Evolutionary conservation across 768 basidiomycete species (phyloP), one percentile per base, ranked within the genome.

Genomic region (Suillus cothurnatus): DNA sequence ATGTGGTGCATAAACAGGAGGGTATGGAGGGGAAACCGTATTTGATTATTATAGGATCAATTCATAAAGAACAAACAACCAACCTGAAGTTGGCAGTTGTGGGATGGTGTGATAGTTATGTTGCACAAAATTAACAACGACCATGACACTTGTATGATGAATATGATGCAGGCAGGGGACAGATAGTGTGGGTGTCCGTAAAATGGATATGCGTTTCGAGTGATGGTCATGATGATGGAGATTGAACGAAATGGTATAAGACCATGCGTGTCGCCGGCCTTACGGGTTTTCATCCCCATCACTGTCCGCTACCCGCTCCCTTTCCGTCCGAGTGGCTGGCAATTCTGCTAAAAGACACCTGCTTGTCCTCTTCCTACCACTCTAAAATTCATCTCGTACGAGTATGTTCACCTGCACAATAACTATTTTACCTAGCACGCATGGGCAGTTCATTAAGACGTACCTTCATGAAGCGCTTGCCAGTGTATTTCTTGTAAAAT

Each of bases 401-500:
- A 86, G 94, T 59, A 89, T 81, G 71, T 93, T 94, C 38, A 93
- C 91, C 90, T 97, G 66, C 43, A 66, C 17, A 49, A 59, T 41
- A 2, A 19, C 6, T 47, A 62, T 1, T 9, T 72, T 3, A 66
- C 67, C 58, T 17, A 61, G 19, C 19, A 53, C 6, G 11, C 57
- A 32, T 8, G 11, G 31, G 21, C 59, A 57, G 5, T 8, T 5
- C 36, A 9, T 28, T 26, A 5, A 47, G 0, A 74, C 82, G n/a
- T 56, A 94, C 93, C 85, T 94, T 94, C 80, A 92, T 81, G 79
- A 87, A 94, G 60, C 86, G 90, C 79, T 91, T 94, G 34, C 87
- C 84, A 0, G 93, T 88, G 72, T 95, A 98, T 80, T 98, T 97
- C 80, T 91, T 91, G 81, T 86, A 88, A 74, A 97, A 90, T 34